phyloP scores from a whole-genome alignment of 768 basidiomycete genomes.

The Xerocomellus chrysenteron region DNA sequence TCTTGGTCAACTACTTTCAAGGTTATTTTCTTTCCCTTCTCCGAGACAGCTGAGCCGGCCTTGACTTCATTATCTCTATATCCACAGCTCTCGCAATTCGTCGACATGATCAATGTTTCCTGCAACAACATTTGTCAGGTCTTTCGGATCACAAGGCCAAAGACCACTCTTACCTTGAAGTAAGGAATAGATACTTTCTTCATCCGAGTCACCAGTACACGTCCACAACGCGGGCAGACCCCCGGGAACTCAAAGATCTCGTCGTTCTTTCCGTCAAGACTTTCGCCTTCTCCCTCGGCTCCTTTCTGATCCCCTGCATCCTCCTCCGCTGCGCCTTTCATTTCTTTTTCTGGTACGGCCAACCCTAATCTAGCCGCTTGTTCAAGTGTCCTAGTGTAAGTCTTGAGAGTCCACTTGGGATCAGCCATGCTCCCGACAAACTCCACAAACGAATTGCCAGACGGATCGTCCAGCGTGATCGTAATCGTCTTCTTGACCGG shows the following conservation, averaged over 20 bases:
- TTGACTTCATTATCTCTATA: conserved; percentile 99
- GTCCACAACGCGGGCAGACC: conserved; percentile 85
- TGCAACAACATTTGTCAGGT: conserved; percentile 28
- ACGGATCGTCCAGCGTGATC: conserved; percentile 84
- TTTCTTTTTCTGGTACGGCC: conserved; percentile 47
- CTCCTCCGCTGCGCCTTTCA: neutral
- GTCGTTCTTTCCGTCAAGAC: conserved; percentile 55
- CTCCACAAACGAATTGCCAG: conserved; percentile 97
- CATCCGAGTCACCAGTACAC: conserved; percentile 83
- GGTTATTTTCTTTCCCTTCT: conserved; percentile 80
- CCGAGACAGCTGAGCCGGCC: conserved; percentile 86
- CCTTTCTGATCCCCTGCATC: neutral
- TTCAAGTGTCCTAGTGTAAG: conserved; percentile 73
- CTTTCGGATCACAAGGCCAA: neutral
- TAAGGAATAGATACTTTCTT: conserved; percentile 96
- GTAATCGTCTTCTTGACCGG: conserved; percentile 73
- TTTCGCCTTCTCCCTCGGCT: conserved; percentile 15
- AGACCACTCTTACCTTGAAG: conserved; percentile 72
- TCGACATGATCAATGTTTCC: conserved; percentile 98
- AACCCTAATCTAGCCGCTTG: conserved; percentile 84
- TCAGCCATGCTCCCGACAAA: conserved; percentile 84
- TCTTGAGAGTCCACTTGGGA: conserved; percentile 88
- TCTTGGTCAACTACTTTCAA: conserved; percentile 91
- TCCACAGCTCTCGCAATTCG: conserved; percentile 92
- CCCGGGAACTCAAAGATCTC: conserved; percentile 90